Evolutionary conservation across 1,139 yeast genomes (phyloP).

Genomic region (Debaryomyces subglobosus): DNA sequence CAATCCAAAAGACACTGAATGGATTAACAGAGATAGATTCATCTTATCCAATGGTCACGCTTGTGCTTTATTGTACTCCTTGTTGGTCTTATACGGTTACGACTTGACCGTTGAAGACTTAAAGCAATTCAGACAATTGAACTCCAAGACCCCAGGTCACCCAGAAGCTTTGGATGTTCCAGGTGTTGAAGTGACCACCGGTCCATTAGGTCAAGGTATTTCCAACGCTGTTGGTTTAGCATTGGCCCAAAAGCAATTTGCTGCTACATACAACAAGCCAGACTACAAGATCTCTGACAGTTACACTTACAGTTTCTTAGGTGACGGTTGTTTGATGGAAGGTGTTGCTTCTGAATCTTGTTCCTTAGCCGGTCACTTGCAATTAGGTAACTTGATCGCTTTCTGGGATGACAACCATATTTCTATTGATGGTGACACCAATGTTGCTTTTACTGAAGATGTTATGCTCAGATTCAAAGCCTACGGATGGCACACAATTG

Average conservation of each 20-base stretch:
- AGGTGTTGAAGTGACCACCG: conserved; percentile 97
- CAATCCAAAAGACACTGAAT: conserved; percentile 88
- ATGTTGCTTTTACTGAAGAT: conserved; percentile 92
- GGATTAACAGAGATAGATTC: conserved; percentile 96
- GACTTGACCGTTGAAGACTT: conserved; percentile 82
- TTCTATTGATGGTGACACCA: conserved; percentile 94
- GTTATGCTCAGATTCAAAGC: conserved; percentile 84
- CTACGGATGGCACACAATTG: conserved; percentile 91
- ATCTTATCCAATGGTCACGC: conserved; percentile 97
- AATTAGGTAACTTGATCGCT: conserved; percentile 91
- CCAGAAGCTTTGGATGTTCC: conserved; percentile 80
- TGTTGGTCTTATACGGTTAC: conserved; percentile 87
- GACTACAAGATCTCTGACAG: conserved; percentile 70
- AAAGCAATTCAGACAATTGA: conserved; percentile 87
- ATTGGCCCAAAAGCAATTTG: conserved; percentile 89
- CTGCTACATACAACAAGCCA: conserved; percentile 94
- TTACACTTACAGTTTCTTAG: conserved; percentile 79
- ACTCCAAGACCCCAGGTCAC: conserved; percentile 96
- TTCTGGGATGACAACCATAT: conserved; percentile 98
- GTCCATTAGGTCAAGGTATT: conserved; percentile 99
- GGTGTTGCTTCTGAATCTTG: conserved; percentile 96
- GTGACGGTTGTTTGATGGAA: conserved; percentile 99
- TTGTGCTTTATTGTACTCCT: conserved; percentile 84
- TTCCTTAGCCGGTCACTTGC: conserved; percentile 95
- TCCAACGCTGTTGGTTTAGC: conserved; percentile 97